Percentiles rank a stretch among this genome's conserved stretches.
Evolutionary conservation across 371 early-diverging fungal species (phyloP).

Genomic region (Parasitella parasitica): DNA sequence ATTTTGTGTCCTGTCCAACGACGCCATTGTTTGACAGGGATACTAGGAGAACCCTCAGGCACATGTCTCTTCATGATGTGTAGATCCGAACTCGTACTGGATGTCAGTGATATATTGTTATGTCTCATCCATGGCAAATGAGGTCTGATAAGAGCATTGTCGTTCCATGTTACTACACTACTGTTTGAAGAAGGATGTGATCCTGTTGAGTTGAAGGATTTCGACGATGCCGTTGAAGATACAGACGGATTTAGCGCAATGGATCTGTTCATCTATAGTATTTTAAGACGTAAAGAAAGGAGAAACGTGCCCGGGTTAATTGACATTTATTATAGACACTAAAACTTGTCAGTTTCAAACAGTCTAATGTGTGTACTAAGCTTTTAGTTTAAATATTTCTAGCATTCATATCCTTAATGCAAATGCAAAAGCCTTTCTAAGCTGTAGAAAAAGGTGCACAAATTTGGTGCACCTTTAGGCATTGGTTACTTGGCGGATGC

Average conservation of each 20-base stretch:
- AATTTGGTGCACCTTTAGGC: too few relatives aligned
- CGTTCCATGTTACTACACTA: background rate
- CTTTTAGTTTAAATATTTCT: too few relatives aligned
- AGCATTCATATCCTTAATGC: too few relatives aligned
- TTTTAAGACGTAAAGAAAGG: background rate
- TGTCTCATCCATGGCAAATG: background rate
- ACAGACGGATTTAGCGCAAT: background rate
- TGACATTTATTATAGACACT: background rate
- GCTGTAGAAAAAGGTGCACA: too few relatives aligned
- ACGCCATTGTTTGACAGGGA: slow-evolving; percentile 9
- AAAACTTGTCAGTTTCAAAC: background rate
- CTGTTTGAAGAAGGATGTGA: background rate
- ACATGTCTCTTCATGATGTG: background rate
- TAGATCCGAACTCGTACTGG: background rate
- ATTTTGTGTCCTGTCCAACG: slow-evolving; percentile 11
- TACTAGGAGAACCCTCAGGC: background rate
- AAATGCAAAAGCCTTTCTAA: too few relatives aligned
- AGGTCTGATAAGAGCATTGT: background rate
- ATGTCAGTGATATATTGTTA: background rate
- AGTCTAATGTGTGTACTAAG: background rate
- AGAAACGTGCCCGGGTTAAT: background rate
- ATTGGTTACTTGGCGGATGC: too few relatives aligned
- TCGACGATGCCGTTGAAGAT: background rate
- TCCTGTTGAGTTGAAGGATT: background rate
- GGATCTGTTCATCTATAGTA: background rate